Base-by-base conservation (phyloP, 768 basidiomycete species). In the Pluteus cervinus region DNA sequence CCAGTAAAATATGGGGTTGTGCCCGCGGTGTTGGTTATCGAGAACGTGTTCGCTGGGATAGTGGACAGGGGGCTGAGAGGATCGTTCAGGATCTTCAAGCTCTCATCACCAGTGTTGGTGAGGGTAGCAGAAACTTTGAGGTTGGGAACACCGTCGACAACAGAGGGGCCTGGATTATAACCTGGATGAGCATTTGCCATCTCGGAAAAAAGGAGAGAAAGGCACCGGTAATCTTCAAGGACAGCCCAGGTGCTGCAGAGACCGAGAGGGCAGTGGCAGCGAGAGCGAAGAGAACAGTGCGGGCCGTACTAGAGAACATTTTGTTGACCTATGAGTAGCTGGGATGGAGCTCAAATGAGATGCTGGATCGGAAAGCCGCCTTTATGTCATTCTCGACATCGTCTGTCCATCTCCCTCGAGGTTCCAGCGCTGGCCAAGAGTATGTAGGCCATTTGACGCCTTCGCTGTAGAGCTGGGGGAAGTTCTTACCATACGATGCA, bases 41-140 rank as follows among this genome's bases (percentile, higher is more conserved):
- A 25, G 53, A 72, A 74, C 24, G 62, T 66, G 36, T 73, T 43
- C 18, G 68, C 60, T n/a, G 69, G 62, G 28, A 66, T 42, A 39
- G 55, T 57, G 24, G 60, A 60, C 24, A 73, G 54, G 14, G 63
- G 51, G 6, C 63, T 52, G 14, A 54, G 52, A 11, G 71, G 69
- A 52, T 74, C 65, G 43, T 71, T 71, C 45, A 73, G 57, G 32
- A 73, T 47, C 43, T 62, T 68, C 39, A 73, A 38, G n/a, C 62
- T 60, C 54, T 72, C 65, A 37, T 65, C 58, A 35, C 70, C 69
- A 18, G 62, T 66, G 56, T 74, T 73, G 46, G 61, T 63, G 44
- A 73, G 25, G 29, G 63, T 63, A 17, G 67, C 50, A 18, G 48
- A 49, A 34, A 73, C 57, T 47, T 64, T 61, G 35, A 69, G 45